Evolutionary conservation across 306 rosid genomes (phyloP), one percentile per base, ranked within the genome.

Genomic region (Prinsepia uniflora): DNA sequence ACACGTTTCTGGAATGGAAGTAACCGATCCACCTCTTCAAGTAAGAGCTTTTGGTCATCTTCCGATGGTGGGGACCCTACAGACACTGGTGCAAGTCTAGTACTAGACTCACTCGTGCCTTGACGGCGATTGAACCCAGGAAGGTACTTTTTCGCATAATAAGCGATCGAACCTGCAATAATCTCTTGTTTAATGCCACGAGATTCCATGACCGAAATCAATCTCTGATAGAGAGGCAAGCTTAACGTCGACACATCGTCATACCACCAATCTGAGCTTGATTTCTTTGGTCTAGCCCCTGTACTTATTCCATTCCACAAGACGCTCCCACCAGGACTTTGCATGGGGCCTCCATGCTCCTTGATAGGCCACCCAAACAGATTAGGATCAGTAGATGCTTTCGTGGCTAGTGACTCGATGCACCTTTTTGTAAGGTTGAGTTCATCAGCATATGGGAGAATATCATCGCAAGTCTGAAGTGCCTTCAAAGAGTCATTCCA

Each of bases 301-400:
- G 99, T 91, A 75, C 97, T 94, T 79, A 94, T 94, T 67, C 99
- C 99, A 83, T 94, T 94, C 99, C 99, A 94, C 79, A 94, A 76
- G 67, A 94, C 91, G 76, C 99, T 94, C 74, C 99, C 99, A 14
- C 99, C 99, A 12, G 99, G 99, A 77, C 99, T 94, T 82, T 94
- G 99, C 96, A 94, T 84, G 47, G 97, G 97, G 36, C 99, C 99
- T 40, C 95, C 96, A 44, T 83, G 96, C 80, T 94, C 99, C 80
- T 84, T 71, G 54, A 94, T 83, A 10, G 99, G 99, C 97, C 99
- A 94, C 74, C 97, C 97, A 65, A 89, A 94, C 72, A 94, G 81
- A 85, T 88, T 91, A 50, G 99, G 99, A 68, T 94, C 96, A 47
- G 96, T 89, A 52, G 90, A 89, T 41, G 97, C 96, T 79, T 84